Percentiles rank a stretch among this genome's conserved stretches.
Conservation (phyloP, 2,329 filamentous ascomycete species). For the Penicillium sp. region DNA sequence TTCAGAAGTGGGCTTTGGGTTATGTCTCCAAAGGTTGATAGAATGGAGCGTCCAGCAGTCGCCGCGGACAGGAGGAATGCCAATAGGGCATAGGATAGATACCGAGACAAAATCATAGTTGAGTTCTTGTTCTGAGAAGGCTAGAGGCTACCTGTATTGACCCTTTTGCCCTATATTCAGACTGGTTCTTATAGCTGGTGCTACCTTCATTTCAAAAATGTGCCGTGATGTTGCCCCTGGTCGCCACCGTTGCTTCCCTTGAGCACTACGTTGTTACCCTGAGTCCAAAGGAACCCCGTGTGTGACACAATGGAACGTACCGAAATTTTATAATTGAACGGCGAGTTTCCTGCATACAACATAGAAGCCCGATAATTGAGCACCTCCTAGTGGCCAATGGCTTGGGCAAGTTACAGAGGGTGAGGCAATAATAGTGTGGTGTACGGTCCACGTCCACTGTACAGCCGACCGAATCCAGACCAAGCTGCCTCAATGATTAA, state of each 20-base stretch:
- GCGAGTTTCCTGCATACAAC: background rate
- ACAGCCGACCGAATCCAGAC: background rate
- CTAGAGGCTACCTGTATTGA: background rate
- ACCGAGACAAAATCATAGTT: slow-evolving; percentile 3
- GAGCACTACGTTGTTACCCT: background rate
- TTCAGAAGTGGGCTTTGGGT: background rate
- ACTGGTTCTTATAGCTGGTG: background rate
- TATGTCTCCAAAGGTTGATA: background rate
- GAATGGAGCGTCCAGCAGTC: background rate
- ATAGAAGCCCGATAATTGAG: background rate
- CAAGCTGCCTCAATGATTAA: background rate
- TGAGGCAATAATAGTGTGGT: background rate
- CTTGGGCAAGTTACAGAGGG: background rate
- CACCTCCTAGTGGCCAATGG: slow-evolving; percentile 4
- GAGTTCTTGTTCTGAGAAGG: background rate
- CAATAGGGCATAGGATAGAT: background rate
- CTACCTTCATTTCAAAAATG: background rate
- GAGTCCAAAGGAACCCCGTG: background rate
- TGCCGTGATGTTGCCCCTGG: background rate
- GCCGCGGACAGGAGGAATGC: slow-evolving; percentile 2
- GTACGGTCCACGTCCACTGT: background rate
- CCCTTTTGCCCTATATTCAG: background rate
- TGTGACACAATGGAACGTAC: slow-evolving; percentile 1
- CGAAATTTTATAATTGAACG: background rate
- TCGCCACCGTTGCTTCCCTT: background rate